Base-by-base conservation (phyloP, 2,329 filamentous ascomycete genomes). In the Cladophialophora carrionii region DNA sequence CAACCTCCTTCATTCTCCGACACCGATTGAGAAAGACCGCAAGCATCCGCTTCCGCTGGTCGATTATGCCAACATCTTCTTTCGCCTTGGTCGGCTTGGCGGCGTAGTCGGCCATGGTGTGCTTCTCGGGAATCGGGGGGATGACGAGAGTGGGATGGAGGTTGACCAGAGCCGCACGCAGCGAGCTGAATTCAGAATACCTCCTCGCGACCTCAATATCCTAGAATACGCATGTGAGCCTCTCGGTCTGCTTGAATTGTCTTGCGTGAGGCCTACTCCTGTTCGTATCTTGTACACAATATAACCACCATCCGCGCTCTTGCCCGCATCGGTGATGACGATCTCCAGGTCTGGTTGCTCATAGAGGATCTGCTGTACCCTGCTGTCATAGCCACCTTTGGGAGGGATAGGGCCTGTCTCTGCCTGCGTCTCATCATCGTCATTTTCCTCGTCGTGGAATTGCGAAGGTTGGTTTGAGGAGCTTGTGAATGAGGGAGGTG, bases 211-310 rank as follows among this genome's bases (percentile, higher is more conserved):
- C 95, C 81, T 98, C 93, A 60, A 99, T 86, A 74, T 98, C 94
- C 93, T 97, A 73, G 49, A 26, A 51, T n/a, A 34, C 34, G 6
- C 14, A 31, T 48, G 43, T 29, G 26, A 49, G n/a, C 56, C 22
- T 6, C 3, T 49, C 29, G 7, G n/a, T 34, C 26, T 32, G 14
- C 46, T 29, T 14, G 29, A 24, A 34, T 29, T 49, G 29, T 29
- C 29, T n/a, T 43, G 48, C 26, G 59, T 26, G 57, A 34, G 52
- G 37, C 85, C 68, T 88, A 96, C 93, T 57, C 92, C 94, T 48
- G 95, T 98, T 70, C 91, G 87, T 74, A 99, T 98, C 10, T 94
- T 97, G 78, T 99, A 99, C 41, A 96, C 93, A 73, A 99, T 99
- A 75, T 91, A 97, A 79, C 91, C 89, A 71, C 90, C 93, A 77